Evolutionary conservation across 2,329 filamentous ascomycete genomes (phyloP), one percentile per base, ranked within the genome.

Genomic region (Paraconiothyrium sp.): DNA sequence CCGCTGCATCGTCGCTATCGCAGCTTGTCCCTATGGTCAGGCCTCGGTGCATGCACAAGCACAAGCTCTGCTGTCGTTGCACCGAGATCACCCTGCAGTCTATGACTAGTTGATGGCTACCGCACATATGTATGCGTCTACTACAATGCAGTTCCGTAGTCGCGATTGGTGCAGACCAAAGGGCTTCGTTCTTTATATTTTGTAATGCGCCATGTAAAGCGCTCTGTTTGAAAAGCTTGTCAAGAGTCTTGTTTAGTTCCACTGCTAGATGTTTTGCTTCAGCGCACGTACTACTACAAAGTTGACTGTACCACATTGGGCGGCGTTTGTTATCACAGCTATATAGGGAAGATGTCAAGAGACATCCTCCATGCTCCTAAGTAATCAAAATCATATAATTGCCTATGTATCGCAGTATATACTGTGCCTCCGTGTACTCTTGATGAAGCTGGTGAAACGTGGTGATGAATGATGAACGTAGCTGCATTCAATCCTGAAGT

Each of bases 291-390:
- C 20, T n/a, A 22, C 2, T 37, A 22, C 35, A 44, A 4, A 44
- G 13, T 41, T 14, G 27, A n/a, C 9, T 39, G 34, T 24, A 7
- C 30, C 14, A 35, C 6, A 55, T 22, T 16, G 24, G 39, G 39
- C n/a, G 52, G 39, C 37, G 39, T 55, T 44, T 44, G 52, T 55
- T 4, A 7, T 34, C 10, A 39, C 27, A 46, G 22, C 39, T 44
- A 22, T 39, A 16, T 55, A 10, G 39, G 39, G 22, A 55, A 24
- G 24, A 27, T 54, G 22, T 20, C 22, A 11, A n/a, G n/a, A 13
- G 13, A 46, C 16, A 55, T 44, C 35, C 24, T 16, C 9, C 27
- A 22, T 55, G 20, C 20, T 22, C 27, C 16, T 34, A 32, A 22
- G n/a, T 13, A 20, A 16, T 46, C 43, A 13, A n/a, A 44, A 30